Percentiles rank a stretch among this genome's conserved stretches.
Evolutionary conservation across 371 early-diverging fungal genomes (phyloP).

Genomic region (Mucor saturninus): DNA sequence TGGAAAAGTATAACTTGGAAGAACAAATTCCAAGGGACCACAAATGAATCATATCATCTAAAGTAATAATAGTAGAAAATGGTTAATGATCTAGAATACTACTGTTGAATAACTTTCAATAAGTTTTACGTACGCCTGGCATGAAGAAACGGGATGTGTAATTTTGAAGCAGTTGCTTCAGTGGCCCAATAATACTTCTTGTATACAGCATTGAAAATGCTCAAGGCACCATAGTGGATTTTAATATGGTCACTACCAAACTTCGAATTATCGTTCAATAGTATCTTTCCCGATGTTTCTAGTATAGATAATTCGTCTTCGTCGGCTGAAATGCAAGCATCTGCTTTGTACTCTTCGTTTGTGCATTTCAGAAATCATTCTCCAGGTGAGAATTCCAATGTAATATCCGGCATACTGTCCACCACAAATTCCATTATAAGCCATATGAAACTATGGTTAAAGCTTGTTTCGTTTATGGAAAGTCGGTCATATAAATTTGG

Average conservation of each 20-base stretch:
- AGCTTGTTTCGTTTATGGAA: constrained; percentile 13
- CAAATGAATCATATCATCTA: constrained; percentile 15
- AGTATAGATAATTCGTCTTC: constrained; percentile 4
- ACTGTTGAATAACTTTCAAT: too few species aligned
- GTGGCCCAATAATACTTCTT: constrained; percentile 13
- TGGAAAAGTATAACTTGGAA: constrained; percentile 7
- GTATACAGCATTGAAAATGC: constrained; percentile 12
- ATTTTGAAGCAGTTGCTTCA: neutral
- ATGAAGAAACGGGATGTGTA: constrained; percentile 8
- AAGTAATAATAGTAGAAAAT: constrained; percentile 10
- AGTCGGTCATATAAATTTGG: constrained; percentile 4
- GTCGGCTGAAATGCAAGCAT: constrained; percentile 7
- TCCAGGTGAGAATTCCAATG: constrained; percentile 4
- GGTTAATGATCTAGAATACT: constrained; percentile 3
- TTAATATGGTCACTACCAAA: constrained; percentile 20
- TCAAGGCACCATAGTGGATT: constrained; percentile 9
- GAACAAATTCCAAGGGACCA: constrained; percentile 20
- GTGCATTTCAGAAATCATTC: constrained; percentile 10
- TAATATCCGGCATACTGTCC: neutral
- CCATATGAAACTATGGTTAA: constrained; percentile 12
- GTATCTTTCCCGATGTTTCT: constrained; percentile 6
- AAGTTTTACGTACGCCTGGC: constrained; percentile 11
- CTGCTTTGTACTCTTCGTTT: constrained; percentile 18
- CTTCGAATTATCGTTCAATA: constrained; percentile 5
- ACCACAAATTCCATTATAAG: constrained; percentile 9